phyloP scores from a whole-genome alignment of 2,329 filamentous ascomycete species.

The Penicillium sp. region DNA sequence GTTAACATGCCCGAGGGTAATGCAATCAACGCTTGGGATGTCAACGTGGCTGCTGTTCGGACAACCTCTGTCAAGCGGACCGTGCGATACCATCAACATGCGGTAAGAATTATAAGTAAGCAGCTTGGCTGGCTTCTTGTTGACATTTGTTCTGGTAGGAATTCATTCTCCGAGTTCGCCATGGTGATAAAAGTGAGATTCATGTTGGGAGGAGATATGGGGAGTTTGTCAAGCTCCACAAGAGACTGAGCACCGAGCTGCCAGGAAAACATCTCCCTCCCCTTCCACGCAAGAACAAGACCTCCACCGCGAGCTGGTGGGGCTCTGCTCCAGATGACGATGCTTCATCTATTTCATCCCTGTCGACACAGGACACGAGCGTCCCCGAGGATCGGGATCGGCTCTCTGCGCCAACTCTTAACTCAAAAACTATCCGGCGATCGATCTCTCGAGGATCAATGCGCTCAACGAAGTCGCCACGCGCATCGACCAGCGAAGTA shows the following conservation, averaged over 20 bases:
- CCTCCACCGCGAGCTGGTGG: slow-evolving; percentile 61
- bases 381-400: slow-evolving; percentile 39
- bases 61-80: slow-evolving; percentile 79
- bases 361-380: slow-evolving; percentile 65
- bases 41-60: slow-evolving; percentile 89
- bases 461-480: slow-evolving; percentile 33
- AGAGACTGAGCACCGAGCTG: slow-evolving; percentile 75
- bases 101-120: slow-evolving; percentile 55
- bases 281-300: slow-evolving; percentile 89
- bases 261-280: slow-evolving; percentile 87
- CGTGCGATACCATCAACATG: slow-evolving; percentile 85
- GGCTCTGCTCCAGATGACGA: slow-evolving; percentile 63
- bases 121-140: neutral
- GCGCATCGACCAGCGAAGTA: slow-evolving; percentile 45
- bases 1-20: slow-evolving; percentile 88
- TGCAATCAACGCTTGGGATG: slow-evolving; percentile 92
- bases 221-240: slow-evolving; percentile 79
- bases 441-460: slow-evolving; percentile 33
- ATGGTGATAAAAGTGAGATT: slow-evolving; percentile 69
- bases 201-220: slow-evolving; percentile 85
- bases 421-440: slow-evolving; percentile 28
- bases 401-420: slow-evolving; percentile 35
- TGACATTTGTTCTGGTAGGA: slow-evolving; percentile 55
- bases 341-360: slow-evolving; percentile 76
- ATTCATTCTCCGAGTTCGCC: slow-evolving; percentile 84